These are phyloP conservation scores for Borovskyia barvae DNA, from an alignment of 208 protist species.

Conservation along the genomic window DNA sequence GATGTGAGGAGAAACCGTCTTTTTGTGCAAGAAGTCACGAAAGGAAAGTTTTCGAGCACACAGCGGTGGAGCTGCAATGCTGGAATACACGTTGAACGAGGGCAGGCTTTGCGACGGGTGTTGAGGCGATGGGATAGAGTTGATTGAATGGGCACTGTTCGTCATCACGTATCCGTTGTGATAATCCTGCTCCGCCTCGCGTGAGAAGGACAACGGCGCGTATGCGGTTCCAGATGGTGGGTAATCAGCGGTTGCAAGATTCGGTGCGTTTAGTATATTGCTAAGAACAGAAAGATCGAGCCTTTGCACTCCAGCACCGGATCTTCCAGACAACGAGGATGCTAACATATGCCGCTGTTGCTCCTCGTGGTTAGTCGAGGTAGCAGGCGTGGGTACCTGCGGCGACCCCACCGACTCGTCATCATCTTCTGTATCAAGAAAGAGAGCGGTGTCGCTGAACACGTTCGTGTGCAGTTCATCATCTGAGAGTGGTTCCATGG, in stretches of 20 bases:
- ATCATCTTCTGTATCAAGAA: constrained; percentile 24
- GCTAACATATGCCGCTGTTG: not conserved
- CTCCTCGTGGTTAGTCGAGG: not conserved
- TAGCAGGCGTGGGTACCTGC: not conserved
- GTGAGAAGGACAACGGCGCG: constrained; percentile 10
- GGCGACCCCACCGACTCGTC: constrained; percentile 16
- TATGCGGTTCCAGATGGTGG: not conserved
- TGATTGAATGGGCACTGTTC: not conserved
- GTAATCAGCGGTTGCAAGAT: not conserved
- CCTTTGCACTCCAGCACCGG: constrained; percentile 6
- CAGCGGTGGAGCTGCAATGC: constrained; percentile 35
- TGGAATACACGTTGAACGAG: constrained; percentile 48
- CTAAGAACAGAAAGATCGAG: constrained; percentile 19
- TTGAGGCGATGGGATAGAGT: constrained; percentile 17
- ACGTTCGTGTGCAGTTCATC: constrained; percentile 17
- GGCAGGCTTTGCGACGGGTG: constrained; percentile 11
- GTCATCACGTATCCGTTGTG: not conserved
- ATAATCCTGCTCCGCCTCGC: constrained; percentile 7
- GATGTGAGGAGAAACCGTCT: constrained; percentile 28
- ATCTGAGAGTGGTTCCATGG: constrained; percentile 9
- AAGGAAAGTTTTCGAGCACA: constrained; percentile 49
- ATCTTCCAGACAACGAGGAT: not conserved
- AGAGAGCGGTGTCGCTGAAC: constrained; percentile 17
- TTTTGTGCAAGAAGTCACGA: constrained; percentile 43
- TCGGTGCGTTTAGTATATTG: not conserved